These are phyloP conservation scores for Tulasnella sp. DNA, from an alignment of 768 basidiomycete genomes.

Conservation along the genomic window DNA sequence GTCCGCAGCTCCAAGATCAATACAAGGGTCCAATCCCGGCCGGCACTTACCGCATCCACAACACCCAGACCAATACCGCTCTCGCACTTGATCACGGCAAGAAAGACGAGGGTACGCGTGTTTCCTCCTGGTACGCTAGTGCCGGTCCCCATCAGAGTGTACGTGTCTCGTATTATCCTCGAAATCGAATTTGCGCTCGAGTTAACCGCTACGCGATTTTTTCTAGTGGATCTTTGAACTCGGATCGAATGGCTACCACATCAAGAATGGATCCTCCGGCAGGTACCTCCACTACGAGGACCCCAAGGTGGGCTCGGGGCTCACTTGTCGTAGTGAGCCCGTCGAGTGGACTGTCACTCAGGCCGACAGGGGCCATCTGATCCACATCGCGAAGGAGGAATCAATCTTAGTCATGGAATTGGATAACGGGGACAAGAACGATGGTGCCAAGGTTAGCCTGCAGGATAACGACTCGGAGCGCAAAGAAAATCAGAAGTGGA, in stretches of 20 bases:
- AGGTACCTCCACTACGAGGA: background rate
- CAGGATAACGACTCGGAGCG: no score
- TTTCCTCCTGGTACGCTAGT: background rate
- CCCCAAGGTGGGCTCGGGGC: no score
- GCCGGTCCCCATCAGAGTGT: conserved; percentile 1
- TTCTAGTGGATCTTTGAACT: background rate
- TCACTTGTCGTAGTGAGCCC: no score
- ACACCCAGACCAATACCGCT: conserved; percentile 19
- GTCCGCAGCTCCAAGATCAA: no score
- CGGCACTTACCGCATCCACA: conserved; percentile 16
- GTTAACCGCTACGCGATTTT: background rate
- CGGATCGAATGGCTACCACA: background rate
- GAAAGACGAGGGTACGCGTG: background rate
- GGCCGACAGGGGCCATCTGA: no score
- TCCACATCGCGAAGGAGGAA: no score
- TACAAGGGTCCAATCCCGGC: conserved; percentile 5
- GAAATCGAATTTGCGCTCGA: background rate
- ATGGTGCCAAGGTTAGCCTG: no score
- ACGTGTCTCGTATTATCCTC: background rate
- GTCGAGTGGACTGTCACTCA: no score
- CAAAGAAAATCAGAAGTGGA: no score
- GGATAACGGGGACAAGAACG: no score
- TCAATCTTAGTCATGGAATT: no score
- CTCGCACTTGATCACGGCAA: background rate
- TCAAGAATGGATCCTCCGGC: conserved; percentile 5